Evolutionary conservation across 352 stramenopile species (phyloP), one percentile per base, ranked within the genome.

Genomic region (Globisporangium emineosum): DNA sequence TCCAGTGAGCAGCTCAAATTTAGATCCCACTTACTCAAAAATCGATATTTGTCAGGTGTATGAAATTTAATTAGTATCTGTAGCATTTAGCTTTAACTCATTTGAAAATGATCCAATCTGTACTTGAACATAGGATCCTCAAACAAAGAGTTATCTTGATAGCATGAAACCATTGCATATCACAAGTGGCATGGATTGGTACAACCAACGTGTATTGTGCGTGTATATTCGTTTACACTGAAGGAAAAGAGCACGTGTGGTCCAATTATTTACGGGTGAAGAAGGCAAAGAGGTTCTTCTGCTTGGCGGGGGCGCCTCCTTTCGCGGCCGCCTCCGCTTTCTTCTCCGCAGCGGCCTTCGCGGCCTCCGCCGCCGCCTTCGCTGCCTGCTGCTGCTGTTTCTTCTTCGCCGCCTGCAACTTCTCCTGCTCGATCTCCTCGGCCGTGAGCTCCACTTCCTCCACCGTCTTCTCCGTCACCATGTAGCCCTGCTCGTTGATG

Each of bases 401-500:
- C 62, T 80, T 81, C 65, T 86, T 87, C 64, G 78, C 73, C 1
- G 65, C 67, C 45, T 75, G 67, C 32, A 78, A 66, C 15, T 72
- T 66, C 53, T 91, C 82, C 42, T 81, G 70, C 45, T 75, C 71
- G 40, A 89, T 69, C 53, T 89, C 78, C 51, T 88, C 78, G 2
- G 67, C 51, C 43, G 78, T 88, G 30, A 91, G 64, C 55, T 91
- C 77, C 40, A 91, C 76, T 43, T 92, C 83, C 32, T 94, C 78
- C 45, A 81, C 87, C 42, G 70, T 72, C 52, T 88, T 88, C 68
- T 94, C 86, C 30, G 83, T 94, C 30, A 91, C 81, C 86, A 94
- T 94, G 75, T 94, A 94, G 27, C 86, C 86, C 54, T 90, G 66
- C 29, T 91, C 80, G 52, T 88, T 91, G 65, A 94, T 90, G 56